Conservation (phyloP, 352 stramenopile species). For the Phytophthora pistaciae region DNA sequence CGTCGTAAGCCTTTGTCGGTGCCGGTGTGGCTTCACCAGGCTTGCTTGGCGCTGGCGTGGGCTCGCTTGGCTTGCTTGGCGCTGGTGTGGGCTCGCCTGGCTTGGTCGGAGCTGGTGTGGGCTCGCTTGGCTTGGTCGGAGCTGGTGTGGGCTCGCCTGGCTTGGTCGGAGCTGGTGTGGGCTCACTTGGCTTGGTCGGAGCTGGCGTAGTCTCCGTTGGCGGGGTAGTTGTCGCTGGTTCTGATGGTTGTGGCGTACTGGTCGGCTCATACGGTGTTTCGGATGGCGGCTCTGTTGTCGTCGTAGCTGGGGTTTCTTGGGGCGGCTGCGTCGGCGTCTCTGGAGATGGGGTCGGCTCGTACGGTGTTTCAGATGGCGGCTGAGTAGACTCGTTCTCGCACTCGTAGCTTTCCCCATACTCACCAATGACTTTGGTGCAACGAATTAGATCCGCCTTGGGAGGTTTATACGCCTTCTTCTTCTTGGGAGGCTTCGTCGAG, state of each 20-base stretch:
- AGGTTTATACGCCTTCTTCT: slow-evolving; percentile 2
- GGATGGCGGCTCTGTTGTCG: background rate
- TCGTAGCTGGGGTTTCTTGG: background rate
- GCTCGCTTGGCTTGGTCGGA: slow-evolving; percentile 1
- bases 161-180: slow-evolving; percentile 9
- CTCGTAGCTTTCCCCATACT: slow-evolving; percentile 16
- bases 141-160: background rate
- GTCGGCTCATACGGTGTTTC: slow-evolving; percentile 1
- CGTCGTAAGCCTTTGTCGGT: slow-evolving; percentile 12
- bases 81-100: slow-evolving; percentile 4
- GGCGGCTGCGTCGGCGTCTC: background rate
- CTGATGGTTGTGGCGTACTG: background rate
- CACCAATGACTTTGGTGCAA: slow-evolving; percentile 15
- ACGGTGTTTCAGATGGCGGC: background rate
- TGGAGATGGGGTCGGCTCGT: background rate
- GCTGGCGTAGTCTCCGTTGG: background rate
- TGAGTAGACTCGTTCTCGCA: slow-evolving; percentile 3
- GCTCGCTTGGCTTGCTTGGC: slow-evolving; percentile 1
- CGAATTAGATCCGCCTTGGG: background rate
- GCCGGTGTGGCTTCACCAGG: slow-evolving; percentile 6
- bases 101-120: slow-evolving; percentile 9
- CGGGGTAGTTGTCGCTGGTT: background rate
- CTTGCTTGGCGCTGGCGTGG: slow-evolving; percentile 6
- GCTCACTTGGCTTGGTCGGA: slow-evolving; percentile 2
- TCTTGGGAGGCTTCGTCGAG: background rate